Percentiles rank a stretch among this genome's conserved stretches.
Evolutionary conservation across 2,329 filamentous ascomycete species (phyloP).

Genomic region (Colletotrichum sp.): DNA sequence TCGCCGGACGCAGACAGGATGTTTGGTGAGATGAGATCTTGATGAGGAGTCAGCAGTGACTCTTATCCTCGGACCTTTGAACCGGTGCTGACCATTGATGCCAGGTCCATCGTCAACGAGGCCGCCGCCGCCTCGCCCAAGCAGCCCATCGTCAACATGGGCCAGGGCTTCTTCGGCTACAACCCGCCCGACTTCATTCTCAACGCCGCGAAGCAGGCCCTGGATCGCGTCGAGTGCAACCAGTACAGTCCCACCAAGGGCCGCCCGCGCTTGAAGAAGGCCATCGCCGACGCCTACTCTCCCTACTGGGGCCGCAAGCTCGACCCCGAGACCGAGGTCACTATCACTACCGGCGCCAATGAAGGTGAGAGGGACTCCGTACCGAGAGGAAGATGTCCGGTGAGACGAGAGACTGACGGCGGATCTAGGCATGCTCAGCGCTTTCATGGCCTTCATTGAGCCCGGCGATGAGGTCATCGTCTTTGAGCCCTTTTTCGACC

Average conservation of each 20-base stretch:
- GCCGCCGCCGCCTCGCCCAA: constrained; percentile 66
- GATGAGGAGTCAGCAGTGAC: not conserved
- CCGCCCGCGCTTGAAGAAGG: constrained; percentile 88
- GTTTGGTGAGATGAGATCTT: constrained; percentile 47
- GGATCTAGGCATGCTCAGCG: constrained; percentile 80
- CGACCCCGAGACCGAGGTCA: constrained; percentile 90
- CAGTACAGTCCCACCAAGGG: constrained; percentile 98
- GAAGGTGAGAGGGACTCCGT: constrained; percentile 55
- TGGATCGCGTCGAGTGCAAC: constrained; percentile 94
- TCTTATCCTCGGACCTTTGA: not conserved
- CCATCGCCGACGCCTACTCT: constrained; percentile 90
- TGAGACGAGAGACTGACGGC: not conserved
- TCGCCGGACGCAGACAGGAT: constrained; percentile 56
- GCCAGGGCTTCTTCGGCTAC: constrained; percentile 83
- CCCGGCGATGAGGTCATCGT: constrained; percentile 95
- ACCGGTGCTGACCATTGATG: not conserved
- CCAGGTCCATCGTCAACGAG: constrained; percentile 70
- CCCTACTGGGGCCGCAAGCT: constrained; percentile 84
- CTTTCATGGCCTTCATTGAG: constrained; percentile 98
- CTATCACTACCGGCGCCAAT: constrained; percentile 91
- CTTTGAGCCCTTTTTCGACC: constrained; percentile 98
- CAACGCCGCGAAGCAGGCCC: constrained; percentile 86
- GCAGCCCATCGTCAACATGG: constrained; percentile 70
- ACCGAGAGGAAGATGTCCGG: constrained; percentile 29
- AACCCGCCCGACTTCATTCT: constrained; percentile 92